Evolutionary conservation across 306 rosid species (phyloP).

Genomic region (Mimosa pudica): DNA sequence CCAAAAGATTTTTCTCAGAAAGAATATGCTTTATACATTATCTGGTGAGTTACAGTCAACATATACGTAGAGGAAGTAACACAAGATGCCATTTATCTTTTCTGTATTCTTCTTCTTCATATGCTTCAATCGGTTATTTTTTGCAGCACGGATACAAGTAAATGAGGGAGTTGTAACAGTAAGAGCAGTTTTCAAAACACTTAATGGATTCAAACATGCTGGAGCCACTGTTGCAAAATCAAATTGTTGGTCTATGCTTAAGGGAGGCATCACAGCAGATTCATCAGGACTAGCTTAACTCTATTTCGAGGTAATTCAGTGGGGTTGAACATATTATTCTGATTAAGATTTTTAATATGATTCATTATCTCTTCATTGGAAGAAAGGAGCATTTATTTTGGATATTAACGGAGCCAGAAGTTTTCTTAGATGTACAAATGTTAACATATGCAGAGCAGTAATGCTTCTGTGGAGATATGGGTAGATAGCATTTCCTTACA

Average conservation of each 20-base stretch:
- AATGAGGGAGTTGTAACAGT: slow-evolving; percentile 46
- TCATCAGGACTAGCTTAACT: slow-evolving; percentile 61
- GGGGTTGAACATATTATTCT: neutral
- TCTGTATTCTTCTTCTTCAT: neutral
- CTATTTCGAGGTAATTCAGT: slow-evolving; percentile 60
- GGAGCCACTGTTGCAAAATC: slow-evolving; percentile 54
- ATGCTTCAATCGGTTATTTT: neutral
- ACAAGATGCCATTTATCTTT: neutral
- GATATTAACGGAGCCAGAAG: neutral
- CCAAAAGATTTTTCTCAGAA: slow-evolving; percentile 47
- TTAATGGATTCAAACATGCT: slow-evolving; percentile 38
- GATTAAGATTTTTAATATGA: neutral
- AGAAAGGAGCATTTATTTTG: neutral
- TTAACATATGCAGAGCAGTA: slow-evolving; percentile 46
- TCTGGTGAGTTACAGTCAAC: slow-evolving; percentile 50
- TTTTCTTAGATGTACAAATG: slow-evolving; percentile 5
- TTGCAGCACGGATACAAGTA: slow-evolving; percentile 65
- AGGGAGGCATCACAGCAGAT: slow-evolving; percentile 68
- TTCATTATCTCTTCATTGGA: neutral
- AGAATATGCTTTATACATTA: slow-evolving; percentile 52
- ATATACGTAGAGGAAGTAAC: neutral
- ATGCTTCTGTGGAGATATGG: slow-evolving; percentile 51
- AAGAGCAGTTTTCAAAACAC: slow-evolving; percentile 56
- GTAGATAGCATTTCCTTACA: slow-evolving; percentile 60
- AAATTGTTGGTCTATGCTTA: slow-evolving; percentile 84